Base-by-base conservation (phyloP, 352 stramenopile species). In the Phytopythium boreale region DNA sequence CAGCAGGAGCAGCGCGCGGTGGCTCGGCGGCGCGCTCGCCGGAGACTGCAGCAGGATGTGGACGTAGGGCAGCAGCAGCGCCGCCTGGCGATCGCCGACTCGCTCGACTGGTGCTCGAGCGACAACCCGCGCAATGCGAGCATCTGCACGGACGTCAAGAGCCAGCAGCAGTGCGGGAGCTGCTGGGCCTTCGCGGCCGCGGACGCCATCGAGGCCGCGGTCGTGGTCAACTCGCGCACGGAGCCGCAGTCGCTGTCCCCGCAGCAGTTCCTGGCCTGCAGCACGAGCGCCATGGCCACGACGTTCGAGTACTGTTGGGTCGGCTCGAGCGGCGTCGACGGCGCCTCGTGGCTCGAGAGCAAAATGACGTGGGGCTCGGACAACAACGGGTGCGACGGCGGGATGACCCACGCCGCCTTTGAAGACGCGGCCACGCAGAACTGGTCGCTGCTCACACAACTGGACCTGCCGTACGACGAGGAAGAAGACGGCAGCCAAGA, bases 251-350 rank as follows among this genome's bases (percentile, higher is more conserved):
- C 86, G 51, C 65, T 95, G 39, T 95, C 86, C 11, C 84, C 86
- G 37, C 86, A 95, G 68, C 86, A 95, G 61, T 84, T 95, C 43
- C 59, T 95, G 20, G 76, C 86, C 47, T 95, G 86, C 71, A 93
- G 84, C 58, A 89, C 76, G 22, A 75, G 75, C 47, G 64, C 80
- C 20, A 89, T 89, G 74, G 85, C 81, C 9, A 56, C 75, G 24
- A 93, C 84, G 19, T 95, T 92, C 55, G 36, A 85, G 47, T 95
- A 95, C 64, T 95, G 86, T 64, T 95, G 84, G 84, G 79, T 83
- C 1, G 59, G 71, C 24, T 61, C 62, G 1, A 76, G 75, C 15
- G 76, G 77, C 15, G 82, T 89, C 1, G 64, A 70, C 17, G 76
- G 82, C 31, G 73, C 82, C 29, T 67, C 61, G 31, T 93, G 84